Evolutionary conservation across 1,284 basidiomycete genomes (phyloP).

Genomic region (Ceratobasidium sp.): DNA sequence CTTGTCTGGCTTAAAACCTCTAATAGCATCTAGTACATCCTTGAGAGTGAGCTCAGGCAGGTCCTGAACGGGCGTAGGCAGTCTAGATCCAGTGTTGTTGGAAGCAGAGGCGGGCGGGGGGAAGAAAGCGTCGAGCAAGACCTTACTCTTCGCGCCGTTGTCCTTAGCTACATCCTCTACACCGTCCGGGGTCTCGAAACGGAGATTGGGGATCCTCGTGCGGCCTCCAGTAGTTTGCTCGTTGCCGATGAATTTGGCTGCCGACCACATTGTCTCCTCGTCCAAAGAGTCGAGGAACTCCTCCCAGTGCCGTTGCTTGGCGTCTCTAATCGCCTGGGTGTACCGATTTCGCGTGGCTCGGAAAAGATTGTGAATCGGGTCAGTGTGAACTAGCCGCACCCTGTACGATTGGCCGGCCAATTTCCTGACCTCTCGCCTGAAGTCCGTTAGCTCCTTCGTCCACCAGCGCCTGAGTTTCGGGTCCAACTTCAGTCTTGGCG

Average conservation of each 20-base stretch:
- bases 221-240: not conserved
- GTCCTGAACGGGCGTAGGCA: no score
- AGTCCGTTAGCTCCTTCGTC: not conserved
- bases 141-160: constrained; percentile 31
- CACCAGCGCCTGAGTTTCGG: not conserved
- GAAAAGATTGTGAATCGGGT: not conserved
- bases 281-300: no score
- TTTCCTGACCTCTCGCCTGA: constrained; percentile 10
- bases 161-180: not conserved
- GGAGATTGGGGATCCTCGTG: constrained; percentile 16
- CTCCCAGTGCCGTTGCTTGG: no score
- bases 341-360: not conserved
- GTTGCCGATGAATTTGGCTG: constrained; percentile 18
- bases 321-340: not conserved
- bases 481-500: not conserved
- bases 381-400: not conserved
- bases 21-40: constrained; percentile 7
- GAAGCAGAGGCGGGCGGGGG: constrained; percentile 19
- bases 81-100: no score
- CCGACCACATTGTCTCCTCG: not conserved
- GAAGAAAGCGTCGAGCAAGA: constrained; percentile 45
- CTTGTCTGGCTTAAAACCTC: constrained; percentile 53
- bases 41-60: not conserved
- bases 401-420: not conserved
- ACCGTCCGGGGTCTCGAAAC: not conserved